Base-by-base conservation (phyloP, 2,329 filamentous ascomycete genomes). In the Cadophora sp. region DNA sequence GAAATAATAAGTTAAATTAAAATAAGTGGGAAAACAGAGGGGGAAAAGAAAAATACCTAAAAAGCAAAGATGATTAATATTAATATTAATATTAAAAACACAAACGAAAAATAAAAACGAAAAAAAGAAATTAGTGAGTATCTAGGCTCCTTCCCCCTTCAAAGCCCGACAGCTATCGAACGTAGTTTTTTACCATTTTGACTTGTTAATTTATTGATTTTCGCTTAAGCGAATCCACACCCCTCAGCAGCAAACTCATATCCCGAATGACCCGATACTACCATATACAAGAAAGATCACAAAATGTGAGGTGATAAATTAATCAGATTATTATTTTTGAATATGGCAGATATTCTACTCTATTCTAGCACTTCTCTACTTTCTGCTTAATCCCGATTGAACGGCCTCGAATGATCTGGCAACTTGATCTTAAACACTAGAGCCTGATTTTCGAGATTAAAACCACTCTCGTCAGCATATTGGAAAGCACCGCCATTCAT, bases 361-460 rank as follows among this genome's bases (percentile, higher is more conserved):
- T 22, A 48, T 22, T 20, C 24, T 11, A 11, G 9, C 18, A 4
- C n/a, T 4, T 6, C 11, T 24, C 20, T 14, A 24, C n/a, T 14
- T 53, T 14, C 3, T 14, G 43, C 43, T 45, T 45, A 53, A 45
- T 66, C 61, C 24, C 64, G 48, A 41, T 66, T 61, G 33, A 71
- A 73, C 62, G 69, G 70, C 39, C 70, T 68, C 43, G 70, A 73
- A 59, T 72, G 68, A 30, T 65, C 67, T n/a, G 73, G 73, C 30
- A 76, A 53, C 39, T 67, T 62, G 56, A 75, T 69, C 66, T 76
- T 73, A 77, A 89, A 90, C 3, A 88, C 84, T 72, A 90, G 76
- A 7, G 82, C 84, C 77, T 90, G 88, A 59, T 82, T 88, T 70
- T 88, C 83, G 50, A 90, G 70, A 68, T 83, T 81, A 71, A 80